Evolutionary conservation across 352 stramenopile genomes (phyloP).

Genomic region (Pythium monospermum): DNA sequence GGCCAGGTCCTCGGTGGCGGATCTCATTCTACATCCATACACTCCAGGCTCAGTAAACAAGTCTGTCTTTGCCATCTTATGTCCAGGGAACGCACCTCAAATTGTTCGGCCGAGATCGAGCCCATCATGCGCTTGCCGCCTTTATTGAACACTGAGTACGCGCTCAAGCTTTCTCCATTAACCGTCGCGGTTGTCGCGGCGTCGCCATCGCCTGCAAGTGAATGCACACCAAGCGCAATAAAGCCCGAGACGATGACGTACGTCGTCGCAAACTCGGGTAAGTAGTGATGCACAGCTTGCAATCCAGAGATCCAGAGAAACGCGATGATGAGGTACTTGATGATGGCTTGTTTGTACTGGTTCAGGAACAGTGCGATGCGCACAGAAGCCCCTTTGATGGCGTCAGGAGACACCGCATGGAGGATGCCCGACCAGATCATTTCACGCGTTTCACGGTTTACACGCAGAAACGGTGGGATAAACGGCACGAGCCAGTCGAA

Average conservation of each 20-base stretch:
- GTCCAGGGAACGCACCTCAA: slow-evolving; percentile 46
- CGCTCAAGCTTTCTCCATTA: slow-evolving; percentile 39
- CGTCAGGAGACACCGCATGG: slow-evolving; percentile 33
- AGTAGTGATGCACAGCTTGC: slow-evolving; percentile 39
- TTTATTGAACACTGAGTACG: slow-evolving; percentile 83
- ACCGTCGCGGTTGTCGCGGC: not conserved
- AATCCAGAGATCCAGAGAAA: slow-evolving; percentile 42
- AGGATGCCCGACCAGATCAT: slow-evolving; percentile 29
- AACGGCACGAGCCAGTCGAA: slow-evolving; percentile 80
- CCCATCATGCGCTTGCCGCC: slow-evolving; percentile 64
- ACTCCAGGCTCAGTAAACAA: not conserved
- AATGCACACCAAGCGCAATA: slow-evolving; percentile 28
- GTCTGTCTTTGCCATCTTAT: not conserved
- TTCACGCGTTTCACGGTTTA: slow-evolving; percentile 71
- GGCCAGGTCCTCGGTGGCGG: slow-evolving; percentile 35
- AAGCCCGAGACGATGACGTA: slow-evolving; percentile 67
- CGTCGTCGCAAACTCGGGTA: slow-evolving; percentile 46
- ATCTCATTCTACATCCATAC: slow-evolving; percentile 61
- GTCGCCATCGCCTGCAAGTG: slow-evolving; percentile 24
- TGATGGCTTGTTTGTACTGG: slow-evolving; percentile 21
- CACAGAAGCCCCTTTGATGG: slow-evolving; percentile 11
- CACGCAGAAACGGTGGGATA: slow-evolving; percentile 69
- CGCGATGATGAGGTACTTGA: slow-evolving; percentile 13
- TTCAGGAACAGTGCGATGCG: not conserved
- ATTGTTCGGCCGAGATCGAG: slow-evolving; percentile 76